Conservation (phyloP, 2,329 filamentous ascomycete species). For the Phaeosphaeria sp. region DNA sequence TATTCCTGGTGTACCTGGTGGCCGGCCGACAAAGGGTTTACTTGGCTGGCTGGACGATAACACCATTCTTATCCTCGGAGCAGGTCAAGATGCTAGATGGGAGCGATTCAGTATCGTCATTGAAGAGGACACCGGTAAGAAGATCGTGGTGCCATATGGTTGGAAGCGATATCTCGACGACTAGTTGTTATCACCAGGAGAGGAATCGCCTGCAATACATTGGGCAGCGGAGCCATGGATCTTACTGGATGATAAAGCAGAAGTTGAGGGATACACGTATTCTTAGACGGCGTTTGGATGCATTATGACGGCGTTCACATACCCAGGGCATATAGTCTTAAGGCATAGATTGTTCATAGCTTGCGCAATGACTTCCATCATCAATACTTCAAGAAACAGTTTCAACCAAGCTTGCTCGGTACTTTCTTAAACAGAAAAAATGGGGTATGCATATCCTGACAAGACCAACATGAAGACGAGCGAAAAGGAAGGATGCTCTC, state of each 20-base stretch:
- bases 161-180: constrained; percentile 77
- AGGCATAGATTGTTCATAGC: background rate
- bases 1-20: constrained; percentile 60
- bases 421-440: background rate
- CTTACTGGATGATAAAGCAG: background rate
- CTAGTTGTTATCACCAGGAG: background rate
- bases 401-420: background rate
- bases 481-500: background rate
- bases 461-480: background rate
- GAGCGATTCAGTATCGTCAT: constrained; percentile 70
- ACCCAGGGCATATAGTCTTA: background rate
- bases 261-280: background rate
- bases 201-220: background rate
- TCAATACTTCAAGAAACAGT: background rate
- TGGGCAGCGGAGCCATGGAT: background rate
- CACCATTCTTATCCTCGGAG: constrained; percentile 77
- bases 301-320: background rate
- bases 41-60: constrained; percentile 83
- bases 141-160: constrained; percentile 72
- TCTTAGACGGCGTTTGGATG: background rate
- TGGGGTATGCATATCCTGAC: constrained; percentile 1
- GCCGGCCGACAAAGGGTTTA: constrained; percentile 77
- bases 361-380: background rate
- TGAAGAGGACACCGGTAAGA: constrained; percentile 68
- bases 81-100: constrained; percentile 82